Evolutionary conservation across 1,284 basidiomycete species (phyloP).

Genomic region (Hemileia vastatrix): DNA sequence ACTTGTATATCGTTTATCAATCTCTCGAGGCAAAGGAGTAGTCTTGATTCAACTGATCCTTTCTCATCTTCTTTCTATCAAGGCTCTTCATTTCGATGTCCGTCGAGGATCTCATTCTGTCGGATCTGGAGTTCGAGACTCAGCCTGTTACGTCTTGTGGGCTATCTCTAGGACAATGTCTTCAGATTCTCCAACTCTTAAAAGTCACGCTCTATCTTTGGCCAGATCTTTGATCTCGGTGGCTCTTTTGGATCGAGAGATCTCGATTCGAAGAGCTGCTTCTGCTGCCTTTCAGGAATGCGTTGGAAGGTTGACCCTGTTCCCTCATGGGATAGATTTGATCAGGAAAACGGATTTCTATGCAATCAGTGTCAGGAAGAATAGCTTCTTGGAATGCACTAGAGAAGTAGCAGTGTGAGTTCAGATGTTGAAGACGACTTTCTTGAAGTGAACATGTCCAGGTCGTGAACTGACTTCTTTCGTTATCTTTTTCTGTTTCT

Average conservation of each 20-base stretch:
- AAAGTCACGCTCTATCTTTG: conserved; percentile 64
- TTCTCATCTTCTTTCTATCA: background rate
- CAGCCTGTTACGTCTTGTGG: conserved; percentile 91
- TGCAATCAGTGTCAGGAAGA: conserved; percentile 72
- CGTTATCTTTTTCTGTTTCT: background rate
- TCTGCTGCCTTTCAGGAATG: conserved; percentile 97
- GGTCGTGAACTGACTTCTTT: conserved; percentile 19
- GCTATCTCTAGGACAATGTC: conserved; percentile 78
- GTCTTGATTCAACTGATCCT: background rate
- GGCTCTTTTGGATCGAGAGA: conserved; percentile 81
- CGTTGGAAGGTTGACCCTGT: conserved; percentile 79
- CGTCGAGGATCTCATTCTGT: conserved; percentile 83
- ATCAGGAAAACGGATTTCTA: conserved; percentile 88
- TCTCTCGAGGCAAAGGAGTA: background rate
- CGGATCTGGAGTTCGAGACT: conserved; percentile 87
- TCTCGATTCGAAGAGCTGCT: conserved; percentile 88
- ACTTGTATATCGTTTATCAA: background rate
- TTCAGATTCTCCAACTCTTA: conserved; percentile 22
- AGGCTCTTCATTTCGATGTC: conserved; percentile 88
- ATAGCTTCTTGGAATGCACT: conserved; percentile 72
- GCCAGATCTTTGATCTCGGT: conserved; percentile 65
- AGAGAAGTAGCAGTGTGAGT: conserved; percentile 73
- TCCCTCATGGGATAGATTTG: conserved; percentile 88
- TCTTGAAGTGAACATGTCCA: background rate
- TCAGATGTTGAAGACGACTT: too few relatives aligned